phyloP scores from a whole-genome alignment of 2,329 filamentous ascomycete species.

The Diaporthe batatas region DNA sequence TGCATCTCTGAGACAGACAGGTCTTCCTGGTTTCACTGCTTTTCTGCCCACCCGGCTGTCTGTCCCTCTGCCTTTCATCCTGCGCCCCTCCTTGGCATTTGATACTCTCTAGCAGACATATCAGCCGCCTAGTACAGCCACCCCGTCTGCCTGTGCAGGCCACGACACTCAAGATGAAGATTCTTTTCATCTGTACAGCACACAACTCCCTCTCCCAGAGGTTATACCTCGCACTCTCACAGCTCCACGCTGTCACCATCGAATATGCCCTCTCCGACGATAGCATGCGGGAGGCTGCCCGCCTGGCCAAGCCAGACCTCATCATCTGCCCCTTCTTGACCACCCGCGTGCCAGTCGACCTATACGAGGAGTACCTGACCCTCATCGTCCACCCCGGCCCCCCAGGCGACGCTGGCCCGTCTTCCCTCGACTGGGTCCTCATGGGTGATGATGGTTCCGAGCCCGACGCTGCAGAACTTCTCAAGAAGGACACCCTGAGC shows the following conservation, averaged over 20 bases:
- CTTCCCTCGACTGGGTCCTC: conserved; percentile 57
- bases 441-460: conserved; percentile 57
- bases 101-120: background rate
- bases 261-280: conserved; percentile 54
- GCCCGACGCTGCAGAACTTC: conserved; percentile 48
- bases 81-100: conserved; percentile 3
- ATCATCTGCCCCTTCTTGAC: conserved; percentile 60
- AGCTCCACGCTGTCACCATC: conserved; percentile 54
- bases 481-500: conserved; percentile 47
- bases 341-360: conserved; percentile 52
- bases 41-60: background rate
- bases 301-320: conserved; percentile 53
- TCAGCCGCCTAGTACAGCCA: background rate
- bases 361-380: conserved; percentile 55
- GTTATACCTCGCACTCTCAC: conserved; percentile 53
- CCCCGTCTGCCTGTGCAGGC: background rate
- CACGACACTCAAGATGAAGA: conserved; percentile 35
- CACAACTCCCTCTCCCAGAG: conserved; percentile 59
- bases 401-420: conserved; percentile 57
- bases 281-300: conserved; percentile 55
- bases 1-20: conserved; percentile 22
- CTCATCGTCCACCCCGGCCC: conserved; percentile 58
- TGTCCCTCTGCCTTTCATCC: background rate
- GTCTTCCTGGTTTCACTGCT: conserved; percentile 3
- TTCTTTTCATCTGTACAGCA: conserved; percentile 60